A percentile compares a stretch with the other conserved stretches of the same genome.
phyloP scores from a whole-genome alignment of 148 eudicot species.

The Arbutus unedo region DNA sequence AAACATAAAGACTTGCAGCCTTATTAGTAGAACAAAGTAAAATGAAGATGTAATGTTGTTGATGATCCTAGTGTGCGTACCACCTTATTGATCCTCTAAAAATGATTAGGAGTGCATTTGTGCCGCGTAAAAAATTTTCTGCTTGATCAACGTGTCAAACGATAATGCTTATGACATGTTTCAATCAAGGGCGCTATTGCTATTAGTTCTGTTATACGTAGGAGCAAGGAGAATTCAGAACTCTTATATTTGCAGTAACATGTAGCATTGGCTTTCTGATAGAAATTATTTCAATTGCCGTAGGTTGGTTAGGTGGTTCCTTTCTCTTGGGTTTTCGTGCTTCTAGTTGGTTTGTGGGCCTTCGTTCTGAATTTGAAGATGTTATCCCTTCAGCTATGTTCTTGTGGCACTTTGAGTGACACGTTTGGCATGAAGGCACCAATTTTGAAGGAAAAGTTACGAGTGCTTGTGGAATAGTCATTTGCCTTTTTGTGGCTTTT shows the following conservation, averaged over 20 bases:
- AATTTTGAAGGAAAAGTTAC: background rate
- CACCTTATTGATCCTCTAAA: background rate
- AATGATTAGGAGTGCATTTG: background rate
- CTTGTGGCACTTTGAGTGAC: background rate
- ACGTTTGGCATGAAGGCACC: background rate
- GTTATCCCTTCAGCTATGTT: background rate
- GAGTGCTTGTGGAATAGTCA: background rate
- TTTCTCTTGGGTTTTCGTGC: background rate
- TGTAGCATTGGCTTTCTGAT: background rate
- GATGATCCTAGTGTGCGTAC: background rate
- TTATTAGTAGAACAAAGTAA: slow-evolving; percentile 1
- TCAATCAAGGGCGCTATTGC: background rate
- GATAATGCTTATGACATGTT: background rate
- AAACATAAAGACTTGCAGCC: background rate
- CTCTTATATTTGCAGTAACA: background rate
- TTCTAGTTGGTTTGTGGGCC: background rate
- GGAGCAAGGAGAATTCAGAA: background rate
- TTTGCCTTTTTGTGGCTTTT: background rate
- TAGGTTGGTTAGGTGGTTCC: background rate
- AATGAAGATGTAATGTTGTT: background rate
- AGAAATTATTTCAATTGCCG: background rate
- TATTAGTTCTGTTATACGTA: background rate
- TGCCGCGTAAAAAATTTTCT: background rate
- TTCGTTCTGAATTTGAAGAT: background rate
- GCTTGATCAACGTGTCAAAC: background rate